Conservation (phyloP, 2,329 filamentous ascomycete genomes). For the Tothia fuscella region DNA sequence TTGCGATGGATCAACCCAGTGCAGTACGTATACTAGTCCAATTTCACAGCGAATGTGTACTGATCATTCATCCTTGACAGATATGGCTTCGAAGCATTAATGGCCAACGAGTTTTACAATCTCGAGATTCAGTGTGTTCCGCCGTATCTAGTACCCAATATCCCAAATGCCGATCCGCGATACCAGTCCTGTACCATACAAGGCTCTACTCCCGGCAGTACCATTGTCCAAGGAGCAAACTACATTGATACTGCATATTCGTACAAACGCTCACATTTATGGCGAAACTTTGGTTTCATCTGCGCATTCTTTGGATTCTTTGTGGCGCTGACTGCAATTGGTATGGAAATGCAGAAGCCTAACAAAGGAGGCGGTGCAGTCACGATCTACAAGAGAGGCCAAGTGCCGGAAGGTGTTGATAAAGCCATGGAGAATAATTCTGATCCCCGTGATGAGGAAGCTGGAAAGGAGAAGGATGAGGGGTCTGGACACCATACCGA, state of each 20-base stretch:
- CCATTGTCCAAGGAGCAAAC: slow-evolving; percentile 46
- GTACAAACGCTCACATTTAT: slow-evolving; percentile 47
- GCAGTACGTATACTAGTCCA: background rate
- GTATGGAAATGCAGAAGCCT: slow-evolving; percentile 19
- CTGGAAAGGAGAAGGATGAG: slow-evolving; percentile 26
- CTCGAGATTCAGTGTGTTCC: slow-evolving; percentile 44
- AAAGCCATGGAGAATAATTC: slow-evolving; percentile 54
- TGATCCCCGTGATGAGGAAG: no score
- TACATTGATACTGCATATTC: slow-evolving; percentile 45
- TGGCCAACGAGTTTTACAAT: slow-evolving; percentile 46
- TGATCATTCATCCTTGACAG: slow-evolving; percentile 18
- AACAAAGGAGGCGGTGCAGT: slow-evolving; percentile 58
- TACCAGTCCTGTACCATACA: slow-evolving; percentile 41
- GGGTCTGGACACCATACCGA: slow-evolving; percentile 13
- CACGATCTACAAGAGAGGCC: slow-evolving; percentile 57
- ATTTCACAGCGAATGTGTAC: slow-evolving; percentile 15
- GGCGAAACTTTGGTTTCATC: slow-evolving; percentile 26
- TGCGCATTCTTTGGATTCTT: slow-evolving; percentile 46
- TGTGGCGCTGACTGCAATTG: slow-evolving; percentile 51
- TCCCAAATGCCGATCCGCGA: slow-evolving; percentile 40
- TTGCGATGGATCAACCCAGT: slow-evolving; percentile 9
- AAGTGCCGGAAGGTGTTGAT: slow-evolving; percentile 31
- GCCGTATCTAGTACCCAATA: slow-evolving; percentile 48
- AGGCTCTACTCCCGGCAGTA: slow-evolving; percentile 42
- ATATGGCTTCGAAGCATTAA: slow-evolving; percentile 22